These are phyloP conservation scores for Trametes hirsuta DNA, from an alignment of 1,284 basidiomycete species.

Conservation along the genomic window DNA sequence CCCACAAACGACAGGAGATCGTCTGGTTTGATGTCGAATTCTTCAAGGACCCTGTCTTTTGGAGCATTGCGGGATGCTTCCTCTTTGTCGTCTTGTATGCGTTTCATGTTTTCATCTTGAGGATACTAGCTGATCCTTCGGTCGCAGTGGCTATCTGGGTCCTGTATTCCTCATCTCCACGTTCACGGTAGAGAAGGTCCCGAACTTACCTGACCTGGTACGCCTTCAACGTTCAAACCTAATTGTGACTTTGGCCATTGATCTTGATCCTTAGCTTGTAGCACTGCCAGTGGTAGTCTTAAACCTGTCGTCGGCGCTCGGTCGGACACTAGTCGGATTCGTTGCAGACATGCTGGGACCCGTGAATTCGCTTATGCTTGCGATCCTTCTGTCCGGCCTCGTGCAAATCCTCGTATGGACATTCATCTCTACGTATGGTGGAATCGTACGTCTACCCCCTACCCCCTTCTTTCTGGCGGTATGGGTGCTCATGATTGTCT, in stretches of 20 bases:
- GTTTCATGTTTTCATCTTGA: background rate
- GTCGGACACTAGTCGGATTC: constrained; percentile 30
- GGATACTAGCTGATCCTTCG: no score
- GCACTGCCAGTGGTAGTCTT: constrained; percentile 28
- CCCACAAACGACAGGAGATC: constrained; percentile 15
- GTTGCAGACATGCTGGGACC: constrained; percentile 31
- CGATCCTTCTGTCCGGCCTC: constrained; percentile 31
- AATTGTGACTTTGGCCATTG: background rate
- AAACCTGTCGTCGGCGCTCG: constrained; percentile 28
- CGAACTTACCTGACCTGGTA: constrained; percentile 24
- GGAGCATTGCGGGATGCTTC: constrained; percentile 30
- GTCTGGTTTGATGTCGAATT: constrained; percentile 31
- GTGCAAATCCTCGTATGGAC: constrained; percentile 31
- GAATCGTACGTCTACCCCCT: constrained; percentile 24
- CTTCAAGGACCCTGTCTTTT: constrained; percentile 33
- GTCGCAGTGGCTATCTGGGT: constrained; percentile 27
- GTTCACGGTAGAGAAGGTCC: constrained; percentile 26
- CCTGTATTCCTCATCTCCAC: constrained; percentile 33
- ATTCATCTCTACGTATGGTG: constrained; percentile 30
- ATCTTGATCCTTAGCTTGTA: constrained; percentile 17
- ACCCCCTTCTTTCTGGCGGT: no score
- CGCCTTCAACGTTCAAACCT: background rate
- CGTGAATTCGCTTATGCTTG: constrained; percentile 29
- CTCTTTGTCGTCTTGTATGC: constrained; percentile 30
- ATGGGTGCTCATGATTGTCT: no score